Evolutionary conservation across 225 moss, liverwort and hornwort genomes (phyloP), one percentile per base, ranked within the genome.

Genomic region (Rhytidiadelphus loreus): DNA sequence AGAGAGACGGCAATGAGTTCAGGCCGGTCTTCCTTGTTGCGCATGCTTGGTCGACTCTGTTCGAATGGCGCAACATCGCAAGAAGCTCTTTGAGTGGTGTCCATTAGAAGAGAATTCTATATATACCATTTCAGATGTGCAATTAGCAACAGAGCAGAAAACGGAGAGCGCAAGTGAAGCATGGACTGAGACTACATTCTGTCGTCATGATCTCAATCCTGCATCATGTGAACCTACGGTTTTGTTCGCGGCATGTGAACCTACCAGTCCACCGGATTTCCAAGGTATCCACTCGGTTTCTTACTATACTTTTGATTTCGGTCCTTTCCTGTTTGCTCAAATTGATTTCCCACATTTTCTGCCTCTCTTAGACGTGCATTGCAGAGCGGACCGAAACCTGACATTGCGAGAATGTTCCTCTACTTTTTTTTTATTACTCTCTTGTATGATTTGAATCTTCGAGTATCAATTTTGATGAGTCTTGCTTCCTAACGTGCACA

Each of bases 371-470:
- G 96, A 95, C 32, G 96, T 4, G 14, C 95, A 16, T 89, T 96
- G 91, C 96, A 95, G 74, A 92, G 83, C 81, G 95, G 96, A 32
- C 95, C 95, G 22, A 96, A 95, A 88, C 30, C 62, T 62, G 30
- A 62, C 30, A 62, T 62, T 62, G 62, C 30, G 58, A 86, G 88
- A 71, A 43, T 77, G 19, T n/a, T 75, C 50, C 66, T 32, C 22
- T 53, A 87, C 70, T 33, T 55, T 35, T 35, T 26, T 53, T 56
- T 23, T 57, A 35, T 46, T 35, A 7, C 33, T 68, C 32, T 39
- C 37, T n/a, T 68, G 33, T 21, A 56, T 41, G 55, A 66, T 79
- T n/a, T 33, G 39, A 50, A 23, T 75, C 61, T 74, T 48, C 17
- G 11, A 84, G 58, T 74, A 58, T 32, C 44, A 41, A 41, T 56